phyloP scores from a whole-genome alignment of 1,139 yeast species.

The Zygosaccharomyces sapae region DNA sequence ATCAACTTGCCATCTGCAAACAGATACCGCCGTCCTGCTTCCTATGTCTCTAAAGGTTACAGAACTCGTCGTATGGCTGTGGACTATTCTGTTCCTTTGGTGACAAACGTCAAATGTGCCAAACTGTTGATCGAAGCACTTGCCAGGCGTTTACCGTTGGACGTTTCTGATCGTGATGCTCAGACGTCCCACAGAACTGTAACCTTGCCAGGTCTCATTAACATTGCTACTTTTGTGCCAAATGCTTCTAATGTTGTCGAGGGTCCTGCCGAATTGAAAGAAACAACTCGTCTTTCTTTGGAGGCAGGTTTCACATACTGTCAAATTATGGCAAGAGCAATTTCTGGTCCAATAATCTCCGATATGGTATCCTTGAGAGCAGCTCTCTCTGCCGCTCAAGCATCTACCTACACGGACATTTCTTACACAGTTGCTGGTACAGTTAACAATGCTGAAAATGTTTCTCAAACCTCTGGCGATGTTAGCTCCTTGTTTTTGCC shows the following conservation, averaged over 20 bases:
- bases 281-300: slow-evolving; percentile 65
- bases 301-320: slow-evolving; percentile 88
- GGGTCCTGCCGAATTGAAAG: slow-evolving; percentile 53
- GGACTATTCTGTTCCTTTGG: slow-evolving; percentile 94
- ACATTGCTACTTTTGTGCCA: slow-evolving; percentile 77
- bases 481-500: slow-evolving; percentile 83
- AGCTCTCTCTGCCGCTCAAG: slow-evolving; percentile 55
- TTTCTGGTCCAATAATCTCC: slow-evolving; percentile 58
- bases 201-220: slow-evolving; percentile 81
- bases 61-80: slow-evolving; percentile 99
- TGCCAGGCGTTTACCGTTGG: slow-evolving; percentile 61
- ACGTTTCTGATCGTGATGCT: slow-evolving; percentile 74
- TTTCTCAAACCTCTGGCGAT: slow-evolving; percentile 57
- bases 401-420: slow-evolving; percentile 73
- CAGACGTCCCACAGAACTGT: slow-evolving; percentile 86
- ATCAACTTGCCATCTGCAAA: slow-evolving; percentile 95
- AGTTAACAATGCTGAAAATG: slow-evolving; percentile 58
- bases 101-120: slow-evolving; percentile 96
- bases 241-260: slow-evolving; percentile 47
- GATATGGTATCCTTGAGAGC: slow-evolving; percentile 61
- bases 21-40: slow-evolving; percentile 98
- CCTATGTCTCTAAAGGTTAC: slow-evolving; percentile 96
- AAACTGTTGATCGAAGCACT: slow-evolving; percentile 92
- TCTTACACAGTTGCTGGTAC: slow-evolving; percentile 82
- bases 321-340: slow-evolving; percentile 71